A percentile compares a stretch with the other conserved stretches of the same genome.
Evolutionary conservation across 257 asterid genomes (phyloP).

Genomic region (Solanum piurae): DNA sequence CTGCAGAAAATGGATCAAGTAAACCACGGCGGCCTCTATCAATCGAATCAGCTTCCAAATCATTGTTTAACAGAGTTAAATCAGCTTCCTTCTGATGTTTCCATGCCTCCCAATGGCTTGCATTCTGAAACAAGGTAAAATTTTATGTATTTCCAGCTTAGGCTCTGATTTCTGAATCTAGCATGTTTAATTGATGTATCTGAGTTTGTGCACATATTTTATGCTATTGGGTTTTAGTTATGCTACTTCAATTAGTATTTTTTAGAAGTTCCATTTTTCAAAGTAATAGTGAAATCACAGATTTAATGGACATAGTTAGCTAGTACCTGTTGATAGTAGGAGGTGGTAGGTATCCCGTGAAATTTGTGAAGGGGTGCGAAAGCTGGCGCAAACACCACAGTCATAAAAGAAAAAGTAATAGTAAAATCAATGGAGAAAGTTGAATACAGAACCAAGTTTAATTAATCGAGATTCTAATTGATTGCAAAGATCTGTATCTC

Average conservation of each 20-base stretch:
- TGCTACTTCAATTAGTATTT: neutral
- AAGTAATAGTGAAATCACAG: neutral
- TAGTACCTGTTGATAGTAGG: neutral
- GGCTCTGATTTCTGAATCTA: neutral
- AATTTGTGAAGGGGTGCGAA: neutral
- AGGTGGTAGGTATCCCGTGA: neutral
- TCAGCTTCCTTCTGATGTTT: slow-evolving; percentile 34
- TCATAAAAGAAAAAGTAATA: neutral
- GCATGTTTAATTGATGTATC: neutral
- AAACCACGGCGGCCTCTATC: slow-evolving; percentile 35
- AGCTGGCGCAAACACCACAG: neutral
- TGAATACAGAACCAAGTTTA: neutral
- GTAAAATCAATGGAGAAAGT: neutral
- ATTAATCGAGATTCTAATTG: neutral
- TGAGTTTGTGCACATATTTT: neutral
- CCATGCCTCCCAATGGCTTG: slow-evolving; percentile 20
- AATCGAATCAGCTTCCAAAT: slow-evolving; percentile 34
- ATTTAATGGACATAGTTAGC: neutral
- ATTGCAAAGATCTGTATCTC: neutral
- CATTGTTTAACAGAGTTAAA: slow-evolving; percentile 23
- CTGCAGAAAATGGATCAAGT: slow-evolving; percentile 41
- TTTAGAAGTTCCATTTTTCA: neutral
- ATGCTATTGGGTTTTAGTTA: neutral
- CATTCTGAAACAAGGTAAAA: slow-evolving; percentile 46
- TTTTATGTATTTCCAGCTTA: neutral